Evolutionary conservation across 371 early-diverging fungal species (phyloP).

Genomic region (Mortierella sp.): DNA sequence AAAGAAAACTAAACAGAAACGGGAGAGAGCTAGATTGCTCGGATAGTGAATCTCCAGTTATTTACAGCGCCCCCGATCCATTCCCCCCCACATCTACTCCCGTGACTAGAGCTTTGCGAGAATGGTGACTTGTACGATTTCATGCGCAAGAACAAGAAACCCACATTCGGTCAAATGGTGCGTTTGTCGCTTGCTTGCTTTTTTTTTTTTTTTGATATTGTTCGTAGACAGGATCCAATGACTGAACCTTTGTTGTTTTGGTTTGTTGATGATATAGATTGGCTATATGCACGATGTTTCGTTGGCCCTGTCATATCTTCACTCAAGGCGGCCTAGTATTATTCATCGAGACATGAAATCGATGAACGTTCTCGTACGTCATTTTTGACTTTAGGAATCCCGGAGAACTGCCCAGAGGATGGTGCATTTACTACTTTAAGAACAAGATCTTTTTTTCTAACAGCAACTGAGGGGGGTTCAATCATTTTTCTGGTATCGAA

Average conservation of each 20-base stretch:
- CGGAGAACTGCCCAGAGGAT: too few species aligned
- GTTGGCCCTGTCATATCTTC: constrained; percentile 55
- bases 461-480: not conserved
- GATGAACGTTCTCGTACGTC: constrained; percentile 78
- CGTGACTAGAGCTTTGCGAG: constrained; percentile 67
- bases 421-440: too few species aligned
- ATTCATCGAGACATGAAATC: constrained; percentile 86
- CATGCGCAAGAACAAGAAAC: constrained; percentile 72
- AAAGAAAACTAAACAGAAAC: too few species aligned
- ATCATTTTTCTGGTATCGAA: too few species aligned
- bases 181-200: not conserved
- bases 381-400: too few species aligned
- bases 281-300: constrained; percentile 89
- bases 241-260: not conserved
- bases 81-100: too few species aligned
- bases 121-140: constrained; percentile 82
- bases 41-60: too few species aligned
- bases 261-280: constrained; percentile 49
- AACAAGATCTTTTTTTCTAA: too few species aligned
- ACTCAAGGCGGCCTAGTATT: constrained; percentile 64
- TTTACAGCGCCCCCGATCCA: too few species aligned
- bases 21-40: too few species aligned
- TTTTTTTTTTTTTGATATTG: constrained; percentile 35
- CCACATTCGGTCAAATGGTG: constrained; percentile 67
- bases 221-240: not conserved